These are phyloP conservation scores for Coemansia sp. DNA, from an alignment of 192 early-diverging fungal genomes.

Conservation along the genomic window DNA sequence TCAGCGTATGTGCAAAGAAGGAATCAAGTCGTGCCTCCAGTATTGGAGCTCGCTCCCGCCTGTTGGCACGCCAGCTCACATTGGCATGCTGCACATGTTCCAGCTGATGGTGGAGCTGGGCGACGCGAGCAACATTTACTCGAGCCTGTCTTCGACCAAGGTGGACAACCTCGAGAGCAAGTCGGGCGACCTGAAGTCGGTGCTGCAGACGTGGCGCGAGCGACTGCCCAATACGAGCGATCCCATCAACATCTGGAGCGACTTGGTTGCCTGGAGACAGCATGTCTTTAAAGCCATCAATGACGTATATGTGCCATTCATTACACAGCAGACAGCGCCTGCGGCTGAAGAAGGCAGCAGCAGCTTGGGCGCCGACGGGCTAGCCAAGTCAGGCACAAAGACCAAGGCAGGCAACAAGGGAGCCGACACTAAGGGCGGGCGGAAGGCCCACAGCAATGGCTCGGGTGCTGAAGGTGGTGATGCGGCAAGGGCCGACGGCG, in stretches of 20 bases:
- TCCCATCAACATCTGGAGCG: constrained; percentile 97
- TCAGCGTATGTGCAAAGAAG: constrained; percentile 78
- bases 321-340: constrained; percentile 44
- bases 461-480: constrained; percentile 8
- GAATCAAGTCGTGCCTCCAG: constrained; percentile 78
- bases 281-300: constrained; percentile 97
- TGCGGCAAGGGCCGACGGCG: constrained; percentile 12
- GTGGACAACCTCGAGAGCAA: constrained; percentile 81
- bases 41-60: constrained; percentile 89
- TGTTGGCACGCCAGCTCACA: constrained; percentile 81
- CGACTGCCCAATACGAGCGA: constrained; percentile 95
- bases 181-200: constrained; percentile 84
- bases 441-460: constrained; percentile 23
- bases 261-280: constrained; percentile 95
- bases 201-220: constrained; percentile 94
- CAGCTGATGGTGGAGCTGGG: constrained; percentile 95
- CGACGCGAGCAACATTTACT: constrained; percentile 88
- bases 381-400: constrained; percentile 7
- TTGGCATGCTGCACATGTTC: constrained; percentile 85
- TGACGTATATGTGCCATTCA: constrained; percentile 86
- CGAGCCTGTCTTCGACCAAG: constrained; percentile 73
- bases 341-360: constrained; percentile 9
- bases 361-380: neutral
- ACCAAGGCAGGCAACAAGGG: constrained; percentile 46
- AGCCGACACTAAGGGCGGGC: constrained; percentile 44